phyloP scores from a whole-genome alignment of 2,329 filamentous ascomycete genomes.

The Lomentospora prolificans region DNA sequence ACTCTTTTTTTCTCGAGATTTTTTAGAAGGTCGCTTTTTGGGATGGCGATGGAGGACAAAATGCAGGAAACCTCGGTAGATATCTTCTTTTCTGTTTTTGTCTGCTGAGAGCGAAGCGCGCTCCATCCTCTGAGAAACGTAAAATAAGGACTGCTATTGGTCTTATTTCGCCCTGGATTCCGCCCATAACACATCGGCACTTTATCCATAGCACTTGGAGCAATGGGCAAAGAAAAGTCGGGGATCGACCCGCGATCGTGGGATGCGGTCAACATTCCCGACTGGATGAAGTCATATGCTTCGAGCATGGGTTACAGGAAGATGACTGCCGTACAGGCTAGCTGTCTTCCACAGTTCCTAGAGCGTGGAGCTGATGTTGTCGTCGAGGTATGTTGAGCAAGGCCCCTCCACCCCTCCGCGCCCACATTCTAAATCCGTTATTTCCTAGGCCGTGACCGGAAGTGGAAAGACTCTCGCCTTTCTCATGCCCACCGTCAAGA shows the following conservation, averaged over 20 bases:
- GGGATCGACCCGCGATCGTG: constrained; percentile 37
- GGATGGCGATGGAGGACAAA: too few relatives aligned
- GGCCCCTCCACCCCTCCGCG: too few relatives aligned
- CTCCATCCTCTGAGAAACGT: neutral
- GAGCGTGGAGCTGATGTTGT: constrained; percentile 68
- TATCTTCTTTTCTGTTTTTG: too few relatives aligned
- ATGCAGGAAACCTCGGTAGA: too few relatives aligned
- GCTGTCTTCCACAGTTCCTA: constrained; percentile 79
- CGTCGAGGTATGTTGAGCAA: constrained; percentile 63
- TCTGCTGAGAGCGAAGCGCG: neutral
- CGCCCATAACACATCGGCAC: too few relatives aligned
- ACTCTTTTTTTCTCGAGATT: neutral
- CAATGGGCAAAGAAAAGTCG: constrained; percentile 15
- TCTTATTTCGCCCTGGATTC: too few relatives aligned
- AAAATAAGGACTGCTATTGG: too few relatives aligned
- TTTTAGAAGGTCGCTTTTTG: neutral
- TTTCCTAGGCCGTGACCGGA: constrained; percentile 64
- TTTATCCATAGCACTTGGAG: neutral
- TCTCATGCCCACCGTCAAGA: constrained; percentile 73
- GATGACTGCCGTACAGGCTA: constrained; percentile 93
- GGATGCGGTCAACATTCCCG: constrained; percentile 27
- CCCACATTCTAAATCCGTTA: too few relatives aligned
- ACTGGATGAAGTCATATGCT: constrained; percentile 79
- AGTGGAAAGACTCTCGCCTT: constrained; percentile 87
- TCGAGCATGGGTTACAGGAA: constrained; percentile 74